phyloP scores from a whole-genome alignment of 495 filamentous ascomycete genomes.

The Clohesyomyces aquaticus region DNA sequence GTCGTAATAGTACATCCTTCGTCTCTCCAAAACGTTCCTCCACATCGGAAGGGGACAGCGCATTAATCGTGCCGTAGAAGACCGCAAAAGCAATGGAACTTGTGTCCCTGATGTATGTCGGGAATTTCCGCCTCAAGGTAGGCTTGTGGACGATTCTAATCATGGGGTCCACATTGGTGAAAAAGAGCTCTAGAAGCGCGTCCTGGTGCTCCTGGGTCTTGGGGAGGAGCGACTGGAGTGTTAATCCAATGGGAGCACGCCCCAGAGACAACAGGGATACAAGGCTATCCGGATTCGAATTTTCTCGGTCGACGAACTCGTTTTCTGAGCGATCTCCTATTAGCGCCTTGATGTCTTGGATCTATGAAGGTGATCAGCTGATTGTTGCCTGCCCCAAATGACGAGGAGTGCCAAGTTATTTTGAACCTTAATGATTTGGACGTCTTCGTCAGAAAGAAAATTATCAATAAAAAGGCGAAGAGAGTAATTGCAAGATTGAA shows the following conservation, averaged over 20 bases:
- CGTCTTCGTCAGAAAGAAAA: too few species aligned
- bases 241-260: slow-evolving; percentile 17
- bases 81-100: slow-evolving; percentile 35
- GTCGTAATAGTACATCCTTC: slow-evolving; percentile 26
- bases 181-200: slow-evolving; percentile 32
- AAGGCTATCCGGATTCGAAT: slow-evolving; percentile 21
- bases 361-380: slow-evolving; percentile 18
- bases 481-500: too few species aligned
- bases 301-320: slow-evolving; percentile 22
- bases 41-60: slow-evolving; percentile 19
- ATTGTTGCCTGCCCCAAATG: too few species aligned
- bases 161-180: slow-evolving; percentile 39
- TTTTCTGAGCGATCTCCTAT: slow-evolving; percentile 18
- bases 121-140: slow-evolving; percentile 33
- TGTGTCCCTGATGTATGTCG: slow-evolving; percentile 17
- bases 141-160: slow-evolving; percentile 33
- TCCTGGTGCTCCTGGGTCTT: slow-evolving; percentile 29
- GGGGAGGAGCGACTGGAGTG: slow-evolving; percentile 25
- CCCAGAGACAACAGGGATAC: slow-evolving; percentile 31
- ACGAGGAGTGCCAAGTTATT: too few species aligned
- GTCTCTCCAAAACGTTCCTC: slow-evolving; percentile 33
- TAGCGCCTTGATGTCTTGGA: slow-evolving; percentile 41
- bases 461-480: too few species aligned
- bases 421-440: too few species aligned
- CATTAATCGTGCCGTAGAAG: slow-evolving; percentile 34